Evolutionary conservation across 768 basidiomycete species (phyloP), one percentile per base, ranked within the genome.

Genomic region (Fomitopsis pulvina): DNA sequence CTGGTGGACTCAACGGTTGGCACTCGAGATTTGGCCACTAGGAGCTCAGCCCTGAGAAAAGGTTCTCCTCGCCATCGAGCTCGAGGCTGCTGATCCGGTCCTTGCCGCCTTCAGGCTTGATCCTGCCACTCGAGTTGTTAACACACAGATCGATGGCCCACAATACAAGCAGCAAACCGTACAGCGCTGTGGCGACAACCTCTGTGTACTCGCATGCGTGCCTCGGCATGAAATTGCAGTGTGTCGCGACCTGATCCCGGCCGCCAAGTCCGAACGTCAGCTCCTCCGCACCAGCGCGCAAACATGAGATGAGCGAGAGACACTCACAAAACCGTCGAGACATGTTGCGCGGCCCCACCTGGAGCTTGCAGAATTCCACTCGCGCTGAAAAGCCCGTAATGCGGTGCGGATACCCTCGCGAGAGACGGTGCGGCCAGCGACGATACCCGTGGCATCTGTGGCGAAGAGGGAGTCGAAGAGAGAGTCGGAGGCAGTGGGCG

Each of bases 381-480:
- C 48, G 50, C 54, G 55, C 57, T 64, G 63, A 40, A 64, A 45
- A 16, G 54, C 52, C 10, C 62, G 52, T 29, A 64, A 45, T 0
- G 51, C 55, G 29, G 47, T 22, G 52, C 62, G 62, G 29, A 64
- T 47, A 2, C 55, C 60, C 12, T 59, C 63, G 28, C 54, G 52
- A 43, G 54, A 56, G n/a, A 64, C 60, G 47, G 50, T 47, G 21
- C 54, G 30, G 2, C 63, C 63, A 11, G 41, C 52, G 0, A 64
- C 56, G 45, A 50, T 43, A 20, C 60, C 60, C 7, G 29, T 51
- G 6, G 52, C 60, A 18, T 62, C 59, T 18, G 30, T 11, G 4
- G 63, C 53, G 56, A 60, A 61, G 50, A 50, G 57, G 50, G 62
- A 62, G 21, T 41, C 22, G 51, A 62, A 64, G 32, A 56, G 55